These are phyloP conservation scores for Euphrasia confusa DNA, from an alignment of 257 asterid species.

Conservation along the genomic window DNA sequence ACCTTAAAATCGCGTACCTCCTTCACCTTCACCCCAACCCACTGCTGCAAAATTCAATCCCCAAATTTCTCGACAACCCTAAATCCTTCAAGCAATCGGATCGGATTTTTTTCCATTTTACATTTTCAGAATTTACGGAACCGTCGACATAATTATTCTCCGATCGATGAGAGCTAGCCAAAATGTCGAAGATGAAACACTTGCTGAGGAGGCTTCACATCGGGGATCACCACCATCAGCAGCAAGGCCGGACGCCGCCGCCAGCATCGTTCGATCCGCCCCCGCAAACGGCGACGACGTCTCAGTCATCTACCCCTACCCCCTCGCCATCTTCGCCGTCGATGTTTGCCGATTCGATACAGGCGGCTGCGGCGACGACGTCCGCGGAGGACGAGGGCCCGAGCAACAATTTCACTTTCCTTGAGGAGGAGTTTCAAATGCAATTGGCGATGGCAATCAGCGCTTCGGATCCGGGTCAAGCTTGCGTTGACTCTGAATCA, in stretches of 20 bases:
- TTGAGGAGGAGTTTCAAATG: slow-evolving; percentile 92
- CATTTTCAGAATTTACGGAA: not conserved
- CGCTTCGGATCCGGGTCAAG: slow-evolving; percentile 65
- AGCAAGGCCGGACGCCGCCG: slow-evolving; percentile 21
- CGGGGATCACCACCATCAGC: slow-evolving; percentile 49
- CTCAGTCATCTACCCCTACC: slow-evolving; percentile 27
- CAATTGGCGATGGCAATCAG: slow-evolving; percentile 91
- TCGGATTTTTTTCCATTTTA: not conserved
- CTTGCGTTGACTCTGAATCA: slow-evolving; percentile 61
- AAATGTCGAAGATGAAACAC: slow-evolving; percentile 86
- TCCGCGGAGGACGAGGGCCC: slow-evolving; percentile 32
- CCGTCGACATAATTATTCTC: slow-evolving; percentile 8
- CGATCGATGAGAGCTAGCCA: slow-evolving; percentile 43
- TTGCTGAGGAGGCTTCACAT: slow-evolving; percentile 85
- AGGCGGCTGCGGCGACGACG: slow-evolving; percentile 23
- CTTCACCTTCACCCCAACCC: slow-evolving; percentile 22
- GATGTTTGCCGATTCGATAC: slow-evolving; percentile 29
- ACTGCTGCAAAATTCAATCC: slow-evolving; percentile 22
- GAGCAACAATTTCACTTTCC: slow-evolving; percentile 39
- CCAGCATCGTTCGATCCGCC: slow-evolving; percentile 34
- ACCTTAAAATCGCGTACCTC: slow-evolving; percentile 16
- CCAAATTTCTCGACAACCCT: slow-evolving; percentile 15
- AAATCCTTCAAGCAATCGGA: slow-evolving; percentile 25
- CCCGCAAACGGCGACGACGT: slow-evolving; percentile 31
- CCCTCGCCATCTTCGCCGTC: slow-evolving; percentile 34